Evolutionary conservation across 371 early-diverging fungal genomes (phyloP).

Genomic region (Mucor saturninus): DNA sequence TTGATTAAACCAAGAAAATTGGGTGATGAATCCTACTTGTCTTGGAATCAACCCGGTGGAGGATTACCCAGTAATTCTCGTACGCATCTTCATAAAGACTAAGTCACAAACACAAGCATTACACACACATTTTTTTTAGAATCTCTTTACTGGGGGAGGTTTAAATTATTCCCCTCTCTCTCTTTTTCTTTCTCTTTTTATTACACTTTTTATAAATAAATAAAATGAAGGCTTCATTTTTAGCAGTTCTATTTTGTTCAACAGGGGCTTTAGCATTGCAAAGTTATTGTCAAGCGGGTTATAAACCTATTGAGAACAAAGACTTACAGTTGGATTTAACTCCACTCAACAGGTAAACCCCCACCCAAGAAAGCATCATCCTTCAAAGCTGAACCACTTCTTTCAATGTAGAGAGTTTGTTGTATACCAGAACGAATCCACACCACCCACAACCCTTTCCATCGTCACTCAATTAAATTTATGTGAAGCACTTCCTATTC

Average conservation of each 20-base stretch:
- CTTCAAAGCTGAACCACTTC: not conserved
- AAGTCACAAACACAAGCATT: not conserved
- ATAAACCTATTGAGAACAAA: constrained; percentile 28
- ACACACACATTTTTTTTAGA: not conserved
- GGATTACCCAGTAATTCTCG: constrained; percentile 36
- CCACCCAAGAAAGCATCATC: too few species aligned
- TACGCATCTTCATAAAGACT: constrained; percentile 27
- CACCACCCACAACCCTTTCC: constrained; percentile 23
- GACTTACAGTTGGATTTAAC: constrained; percentile 30
- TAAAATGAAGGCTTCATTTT: constrained; percentile 13
- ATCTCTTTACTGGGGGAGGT: not conserved
- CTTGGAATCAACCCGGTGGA: constrained; percentile 48
- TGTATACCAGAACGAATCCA: constrained; percentile 18
- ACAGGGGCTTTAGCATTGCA: constrained; percentile 25
- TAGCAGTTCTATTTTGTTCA: constrained; percentile 19
- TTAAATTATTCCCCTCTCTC: not conserved
- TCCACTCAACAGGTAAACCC: constrained; percentile 31
- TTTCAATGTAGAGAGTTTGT: constrained; percentile 19
- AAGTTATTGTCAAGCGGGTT: constrained; percentile 33
- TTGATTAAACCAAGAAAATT: constrained; percentile 79
- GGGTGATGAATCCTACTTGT: constrained; percentile 47
- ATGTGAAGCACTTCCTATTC: constrained; percentile 28
- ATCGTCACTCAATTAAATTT: constrained; percentile 30
- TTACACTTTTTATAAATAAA: not conserved
- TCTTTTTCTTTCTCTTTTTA: not conserved